Evolutionary conservation across 176 grass and related monocot species (phyloP).

Genomic region (Alloteropsis semialata): DNA sequence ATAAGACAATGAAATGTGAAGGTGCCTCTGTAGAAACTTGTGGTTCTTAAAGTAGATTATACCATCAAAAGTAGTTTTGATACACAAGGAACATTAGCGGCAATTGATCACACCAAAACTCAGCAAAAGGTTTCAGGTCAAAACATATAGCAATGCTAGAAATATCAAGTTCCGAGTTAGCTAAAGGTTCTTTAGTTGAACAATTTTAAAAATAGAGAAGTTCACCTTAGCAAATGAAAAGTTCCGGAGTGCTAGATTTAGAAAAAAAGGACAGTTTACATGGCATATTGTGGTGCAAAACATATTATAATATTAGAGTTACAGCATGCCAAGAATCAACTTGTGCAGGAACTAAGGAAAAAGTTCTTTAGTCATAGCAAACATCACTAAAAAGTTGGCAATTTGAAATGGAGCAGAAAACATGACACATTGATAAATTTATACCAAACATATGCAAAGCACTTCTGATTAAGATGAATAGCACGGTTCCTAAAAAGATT

Average conservation of each 20-base stretch:
- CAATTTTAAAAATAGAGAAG: not conserved
- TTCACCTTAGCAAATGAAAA: not conserved
- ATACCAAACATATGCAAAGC: not conserved
- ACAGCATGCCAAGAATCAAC: not conserved
- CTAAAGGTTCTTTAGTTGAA: slow-evolving; percentile 9
- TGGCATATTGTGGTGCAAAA: not conserved
- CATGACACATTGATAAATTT: not conserved
- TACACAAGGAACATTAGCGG: not conserved
- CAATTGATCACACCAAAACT: not conserved
- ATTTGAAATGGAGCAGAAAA: not conserved
- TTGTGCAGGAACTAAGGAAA: not conserved
- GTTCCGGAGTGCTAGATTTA: not conserved
- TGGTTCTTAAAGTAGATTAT: not conserved
- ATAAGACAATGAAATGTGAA: not conserved
- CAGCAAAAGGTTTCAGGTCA: not conserved
- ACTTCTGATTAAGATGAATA: not conserved
- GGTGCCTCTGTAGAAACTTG: not conserved
- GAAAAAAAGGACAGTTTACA: not conserved
- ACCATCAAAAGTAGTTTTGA: not conserved
- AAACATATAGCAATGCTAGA: not conserved
- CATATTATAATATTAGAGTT: not conserved
- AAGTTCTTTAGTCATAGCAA: not conserved
- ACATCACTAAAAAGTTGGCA: not conserved
- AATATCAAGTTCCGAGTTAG: not conserved
- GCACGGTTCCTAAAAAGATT: not conserved